Percentiles rank a stretch among this genome's conserved stretches.
These are phyloP conservation scores for Aspergillus coremiiformis DNA, from an alignment of 495 filamentous ascomycete species.

Conservation along the genomic window DNA sequence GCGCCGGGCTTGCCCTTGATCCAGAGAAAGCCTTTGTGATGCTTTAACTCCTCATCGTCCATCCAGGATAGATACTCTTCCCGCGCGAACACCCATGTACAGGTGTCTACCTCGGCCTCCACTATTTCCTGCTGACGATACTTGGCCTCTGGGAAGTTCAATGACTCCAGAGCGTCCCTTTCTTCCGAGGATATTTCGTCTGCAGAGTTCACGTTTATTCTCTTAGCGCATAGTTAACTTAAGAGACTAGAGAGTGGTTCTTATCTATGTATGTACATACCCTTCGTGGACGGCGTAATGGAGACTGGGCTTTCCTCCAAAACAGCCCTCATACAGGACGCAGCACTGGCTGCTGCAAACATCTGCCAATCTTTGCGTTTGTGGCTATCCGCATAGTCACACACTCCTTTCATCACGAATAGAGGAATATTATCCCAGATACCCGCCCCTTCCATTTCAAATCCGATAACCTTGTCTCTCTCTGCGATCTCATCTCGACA, in stretches of 20 bases:
- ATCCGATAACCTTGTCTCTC: neutral
- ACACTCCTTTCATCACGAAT: conserved; percentile 31
- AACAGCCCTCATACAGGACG: too few relatives aligned
- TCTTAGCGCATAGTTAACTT: too few relatives aligned
- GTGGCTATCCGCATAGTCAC: conserved; percentile 35
- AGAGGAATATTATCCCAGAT: conserved; percentile 23
- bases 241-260: too few relatives aligned
- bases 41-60: conserved; percentile 16
- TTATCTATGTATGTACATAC: too few relatives aligned
- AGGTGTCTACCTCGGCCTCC: conserved; percentile 29
- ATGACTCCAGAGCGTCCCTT: conserved; percentile 18
- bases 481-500: neutral
- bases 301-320: too few relatives aligned
- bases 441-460: neutral
- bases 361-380: conserved; percentile 33
- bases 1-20: conserved; percentile 49
- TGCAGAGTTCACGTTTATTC: too few relatives aligned
- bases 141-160: conserved; percentile 24
- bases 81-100: conserved; percentile 38
- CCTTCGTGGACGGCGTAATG: too few relatives aligned
- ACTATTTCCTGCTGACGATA: conserved; percentile 15
- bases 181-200: too few relatives aligned
- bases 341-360: conserved; percentile 20
- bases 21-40: conserved; percentile 47
- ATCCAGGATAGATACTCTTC: conserved; percentile 39